Percentiles rank a stretch among this genome's conserved stretches.
These are phyloP conservation scores for Knufia petricola DNA, from an alignment of 2,329 filamentous ascomycete species.

Conservation along the genomic window DNA sequence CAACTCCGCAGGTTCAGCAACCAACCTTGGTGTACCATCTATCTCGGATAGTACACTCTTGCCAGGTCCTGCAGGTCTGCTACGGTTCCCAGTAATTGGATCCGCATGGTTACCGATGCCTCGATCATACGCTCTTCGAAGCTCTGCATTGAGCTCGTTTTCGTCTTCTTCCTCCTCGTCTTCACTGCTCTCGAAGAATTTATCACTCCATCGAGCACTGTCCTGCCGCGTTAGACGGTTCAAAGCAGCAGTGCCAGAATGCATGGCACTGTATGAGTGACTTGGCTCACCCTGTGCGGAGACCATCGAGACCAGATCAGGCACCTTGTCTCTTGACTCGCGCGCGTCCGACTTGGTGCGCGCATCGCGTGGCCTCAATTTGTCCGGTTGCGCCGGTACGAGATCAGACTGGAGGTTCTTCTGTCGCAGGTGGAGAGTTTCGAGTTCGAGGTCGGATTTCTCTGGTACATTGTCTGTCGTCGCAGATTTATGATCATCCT, in stretches of 20 bases:
- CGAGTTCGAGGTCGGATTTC: slow-evolving; percentile 21
- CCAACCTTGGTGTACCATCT: neutral
- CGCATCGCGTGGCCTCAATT: neutral
- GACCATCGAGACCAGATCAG: slow-evolving; percentile 24
- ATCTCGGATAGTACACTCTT: neutral
- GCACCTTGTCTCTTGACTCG: slow-evolving; percentile 26
- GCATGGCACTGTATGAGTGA: slow-evolving; percentile 16
- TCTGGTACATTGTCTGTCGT: slow-evolving; percentile 42
- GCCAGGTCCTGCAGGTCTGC: neutral
- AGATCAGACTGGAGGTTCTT: neutral
- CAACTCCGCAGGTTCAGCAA: slow-evolving; percentile 4
- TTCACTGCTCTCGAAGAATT: slow-evolving; percentile 51
- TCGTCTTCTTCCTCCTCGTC: slow-evolving; percentile 35
- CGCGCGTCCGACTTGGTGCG: slow-evolving; percentile 21
- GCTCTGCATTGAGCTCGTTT: slow-evolving; percentile 17
- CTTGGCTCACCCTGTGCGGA: slow-evolving; percentile 16
- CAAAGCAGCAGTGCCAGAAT: slow-evolving; percentile 18
- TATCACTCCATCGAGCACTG: slow-evolving; percentile 57
- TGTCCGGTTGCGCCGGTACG: neutral
- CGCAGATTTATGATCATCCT: slow-evolving; percentile 25
- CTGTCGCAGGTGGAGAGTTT: slow-evolving; percentile 5
- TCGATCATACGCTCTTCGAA: slow-evolving; percentile 15
- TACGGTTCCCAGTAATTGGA: neutral
- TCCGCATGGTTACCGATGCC: slow-evolving; percentile 6
- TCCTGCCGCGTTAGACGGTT: slow-evolving; percentile 32